Evolutionary conservation across 2,329 filamentous ascomycete species (phyloP), one percentile per base, ranked within the genome.

Genomic region (Lasiodiplodia sp.): DNA sequence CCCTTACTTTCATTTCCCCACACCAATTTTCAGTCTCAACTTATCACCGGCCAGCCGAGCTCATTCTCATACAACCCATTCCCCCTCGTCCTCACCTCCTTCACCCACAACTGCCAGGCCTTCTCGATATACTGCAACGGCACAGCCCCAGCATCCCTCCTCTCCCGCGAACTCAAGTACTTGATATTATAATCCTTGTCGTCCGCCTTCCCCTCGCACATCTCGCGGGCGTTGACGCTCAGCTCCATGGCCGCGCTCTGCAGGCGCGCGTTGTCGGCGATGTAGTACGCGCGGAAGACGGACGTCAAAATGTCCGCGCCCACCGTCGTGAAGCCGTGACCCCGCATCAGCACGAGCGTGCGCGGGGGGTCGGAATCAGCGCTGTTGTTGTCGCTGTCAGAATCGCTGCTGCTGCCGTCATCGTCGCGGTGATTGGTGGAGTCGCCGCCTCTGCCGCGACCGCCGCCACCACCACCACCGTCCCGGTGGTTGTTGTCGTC

Each of bases 241-340:
- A 80, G 73, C 7, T 71, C 72, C 64, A 79, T 58, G 2, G 81
- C 80, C 1, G 75, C 75, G 1, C 78, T 82, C 69, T 84, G 82
- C 8, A 79, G 74, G 58, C 78, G 76, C 1, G 83, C 82, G 49
- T 76, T 76, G 66, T 78, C 75, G 25, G 71, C 74, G 6, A 81
- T 83, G 71, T 81, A 84, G 23, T 83, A 79, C 1, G 82, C 79
- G 66, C 82, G 79, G 69, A 79, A 83, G 0, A 84, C 82, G 0
- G 78, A 81, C 71, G 83, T 81, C 71, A 83, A 79, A 67, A 84
- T 81, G 10, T 77, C 76, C 2, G 75, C 73, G 0, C 80, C 82
- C 0, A 79, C 73, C 12, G 78, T 80, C 1, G 81, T 82, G 69
- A 84, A 84, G 28, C 83, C 83, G 69, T 84, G 82, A 1, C 79